A percentile compares a stretch with the other conserved stretches of the same genome.
phyloP scores from a whole-genome alignment of 768 basidiomycete genomes.

The Hericium rajendrae region DNA sequence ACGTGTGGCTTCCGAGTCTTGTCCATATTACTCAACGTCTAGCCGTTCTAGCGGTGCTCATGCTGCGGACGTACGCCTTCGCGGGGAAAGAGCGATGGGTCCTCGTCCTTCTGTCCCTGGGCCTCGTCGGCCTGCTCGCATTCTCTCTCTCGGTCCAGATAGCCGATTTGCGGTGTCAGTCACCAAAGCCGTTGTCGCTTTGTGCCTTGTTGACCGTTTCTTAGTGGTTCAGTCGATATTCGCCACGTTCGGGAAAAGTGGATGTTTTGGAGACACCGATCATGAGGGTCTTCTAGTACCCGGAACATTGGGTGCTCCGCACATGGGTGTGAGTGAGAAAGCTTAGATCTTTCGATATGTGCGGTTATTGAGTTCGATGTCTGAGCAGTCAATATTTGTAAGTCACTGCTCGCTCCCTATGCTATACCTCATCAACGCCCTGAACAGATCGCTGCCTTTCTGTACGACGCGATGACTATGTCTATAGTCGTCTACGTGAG shows the following conservation, averaged over 20 bases:
- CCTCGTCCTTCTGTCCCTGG: conserved; percentile 1
- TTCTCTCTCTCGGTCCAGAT: conserved; percentile 2
- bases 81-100: not conserved
- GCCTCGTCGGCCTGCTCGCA: not conserved
- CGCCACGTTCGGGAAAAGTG: not conserved
- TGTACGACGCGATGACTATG: not conserved
- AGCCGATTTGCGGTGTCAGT: not conserved
- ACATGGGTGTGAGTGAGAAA: not conserved
- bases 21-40: not conserved
- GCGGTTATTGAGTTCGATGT: not conserved
- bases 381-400: not conserved
- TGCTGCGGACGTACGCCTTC: conserved; percentile 12
- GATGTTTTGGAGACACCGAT: not conserved
- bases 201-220: not conserved
- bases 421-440: not conserved
- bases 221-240: not conserved
- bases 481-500: not conserved
- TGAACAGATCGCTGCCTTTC: not conserved
- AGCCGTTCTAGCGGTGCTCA: conserved; percentile 5
- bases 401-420: not conserved
- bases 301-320: not conserved
- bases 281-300: not conserved
- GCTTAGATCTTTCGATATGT: not conserved
- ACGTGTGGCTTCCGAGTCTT: not conserved
- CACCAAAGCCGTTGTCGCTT: not conserved